Conservation (phyloP, 1,284 basidiomycete species). For the Rhodotorula glutinis region DNA sequence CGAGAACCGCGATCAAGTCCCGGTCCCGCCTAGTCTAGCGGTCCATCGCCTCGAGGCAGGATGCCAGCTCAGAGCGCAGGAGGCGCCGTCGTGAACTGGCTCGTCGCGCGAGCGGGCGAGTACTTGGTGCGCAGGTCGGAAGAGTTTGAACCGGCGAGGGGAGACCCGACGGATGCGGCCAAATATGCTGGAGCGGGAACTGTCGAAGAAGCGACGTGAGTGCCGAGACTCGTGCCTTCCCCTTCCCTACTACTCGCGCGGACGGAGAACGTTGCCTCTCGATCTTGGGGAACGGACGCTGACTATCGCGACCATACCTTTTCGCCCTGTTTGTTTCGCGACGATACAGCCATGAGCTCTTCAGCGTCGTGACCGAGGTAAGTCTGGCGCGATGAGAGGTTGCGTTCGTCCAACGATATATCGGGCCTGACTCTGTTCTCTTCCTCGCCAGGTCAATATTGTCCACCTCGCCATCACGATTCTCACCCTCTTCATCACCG, state of each 20-base stretch:
- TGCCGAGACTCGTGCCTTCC: not conserved
- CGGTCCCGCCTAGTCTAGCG: too few species aligned
- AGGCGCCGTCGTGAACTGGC: not conserved
- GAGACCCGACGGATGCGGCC: slow-evolving; percentile 16
- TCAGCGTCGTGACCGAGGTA: slow-evolving; percentile 36
- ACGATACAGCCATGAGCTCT: slow-evolving; percentile 36
- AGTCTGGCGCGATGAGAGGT: too few species aligned
- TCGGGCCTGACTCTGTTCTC: too few species aligned
- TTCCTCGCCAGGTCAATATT: slow-evolving; percentile 44
- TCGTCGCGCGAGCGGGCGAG: not conserved
- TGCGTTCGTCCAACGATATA: too few species aligned
- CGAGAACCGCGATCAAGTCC: too few species aligned
- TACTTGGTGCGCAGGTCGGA: not conserved
- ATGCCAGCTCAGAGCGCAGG: not conserved
- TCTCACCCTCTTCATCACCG: slow-evolving; percentile 56
- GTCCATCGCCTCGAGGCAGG: too few species aligned
- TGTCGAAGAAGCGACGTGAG: slow-evolving; percentile 26
- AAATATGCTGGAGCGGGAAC: slow-evolving; percentile 26
- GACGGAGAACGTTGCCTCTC: too few species aligned
- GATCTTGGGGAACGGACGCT: not conserved
- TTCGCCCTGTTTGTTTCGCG: not conserved
- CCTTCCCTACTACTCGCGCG: too few species aligned
- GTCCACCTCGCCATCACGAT: slow-evolving; percentile 66
- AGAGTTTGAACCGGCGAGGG: slow-evolving; percentile 12
- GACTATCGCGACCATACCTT: not conserved